phyloP scores from a whole-genome alignment of 352 stramenopile genomes.

The Globisporangium lucens region DNA sequence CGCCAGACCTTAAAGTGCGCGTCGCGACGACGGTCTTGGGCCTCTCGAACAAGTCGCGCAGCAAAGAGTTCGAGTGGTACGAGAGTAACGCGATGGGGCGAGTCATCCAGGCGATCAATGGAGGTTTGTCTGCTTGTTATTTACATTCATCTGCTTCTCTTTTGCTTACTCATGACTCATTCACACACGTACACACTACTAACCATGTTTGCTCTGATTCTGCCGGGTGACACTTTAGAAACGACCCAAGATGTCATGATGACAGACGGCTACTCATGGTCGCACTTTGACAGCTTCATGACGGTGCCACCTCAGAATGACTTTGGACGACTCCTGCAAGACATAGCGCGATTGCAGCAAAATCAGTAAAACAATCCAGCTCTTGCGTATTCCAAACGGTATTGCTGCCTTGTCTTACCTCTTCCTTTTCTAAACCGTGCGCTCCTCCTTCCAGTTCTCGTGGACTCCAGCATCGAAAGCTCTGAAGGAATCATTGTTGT shows the following conservation, averaged over 20 bases:
- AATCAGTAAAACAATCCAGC: slow-evolving; percentile 20
- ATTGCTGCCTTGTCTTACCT: neutral
- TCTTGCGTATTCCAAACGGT: neutral
- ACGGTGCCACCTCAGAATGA: slow-evolving; percentile 38
- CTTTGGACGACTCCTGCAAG: slow-evolving; percentile 55
- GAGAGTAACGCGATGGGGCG: slow-evolving; percentile 71
- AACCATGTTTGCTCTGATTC: slow-evolving; percentile 3
- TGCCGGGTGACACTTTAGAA: slow-evolving; percentile 16
- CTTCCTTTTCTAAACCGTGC: slow-evolving; percentile 6
- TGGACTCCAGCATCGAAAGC: neutral
- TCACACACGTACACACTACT: neutral
- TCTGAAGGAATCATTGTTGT: slow-evolving; percentile 21
- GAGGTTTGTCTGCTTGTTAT: slow-evolving; percentile 28
- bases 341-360: slow-evolving; percentile 59
- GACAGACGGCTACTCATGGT: slow-evolving; percentile 80
- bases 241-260: slow-evolving; percentile 37
- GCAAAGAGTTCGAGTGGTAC: slow-evolving; percentile 79
- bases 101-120: slow-evolving; percentile 50
- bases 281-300: slow-evolving; percentile 70
- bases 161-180: neutral
- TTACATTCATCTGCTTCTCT: neutral
- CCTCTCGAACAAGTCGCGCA: slow-evolving; percentile 69
- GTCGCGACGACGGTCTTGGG: slow-evolving; percentile 68
- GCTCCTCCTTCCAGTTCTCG: slow-evolving; percentile 17
- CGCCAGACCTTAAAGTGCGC: slow-evolving; percentile 51